phyloP scores from a whole-genome alignment of 2,329 filamentous ascomycete species.

The Claviceps quebecensis region DNA sequence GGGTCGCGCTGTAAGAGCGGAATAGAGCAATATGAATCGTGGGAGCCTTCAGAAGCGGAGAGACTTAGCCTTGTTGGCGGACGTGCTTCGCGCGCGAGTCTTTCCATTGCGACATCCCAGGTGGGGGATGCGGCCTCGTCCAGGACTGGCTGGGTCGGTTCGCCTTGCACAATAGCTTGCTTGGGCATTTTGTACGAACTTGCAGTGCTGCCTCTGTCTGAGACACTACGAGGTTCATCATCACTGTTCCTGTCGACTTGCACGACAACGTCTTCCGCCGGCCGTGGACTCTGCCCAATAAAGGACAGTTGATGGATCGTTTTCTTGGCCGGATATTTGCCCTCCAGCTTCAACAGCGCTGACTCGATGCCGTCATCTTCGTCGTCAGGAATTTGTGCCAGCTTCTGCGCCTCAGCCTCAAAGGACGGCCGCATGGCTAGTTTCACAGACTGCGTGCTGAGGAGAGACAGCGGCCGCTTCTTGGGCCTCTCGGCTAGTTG shows the following conservation, averaged over 20 bases:
- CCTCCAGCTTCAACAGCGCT: conserved; percentile 84
- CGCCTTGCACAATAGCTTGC: background rate
- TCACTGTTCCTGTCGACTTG: background rate
- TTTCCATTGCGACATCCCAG: conserved; percentile 6
- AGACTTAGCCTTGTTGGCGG: conserved; percentile 26
- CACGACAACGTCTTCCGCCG: background rate
- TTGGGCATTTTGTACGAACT: background rate
- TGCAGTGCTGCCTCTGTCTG: background rate
- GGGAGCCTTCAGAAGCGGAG: conserved; percentile 46
- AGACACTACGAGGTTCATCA: background rate
- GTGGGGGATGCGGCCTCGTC: background rate
- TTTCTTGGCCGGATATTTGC: conserved; percentile 52
- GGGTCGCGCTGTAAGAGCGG: conserved; percentile 60
- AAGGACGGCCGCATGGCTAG: conserved; percentile 61
- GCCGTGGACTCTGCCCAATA: conserved; percentile 9
- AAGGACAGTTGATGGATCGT: conserved; percentile 23
- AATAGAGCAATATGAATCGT: conserved; percentile 62
- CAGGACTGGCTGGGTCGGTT: conserved; percentile 3
- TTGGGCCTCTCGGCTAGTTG: conserved; percentile 38
- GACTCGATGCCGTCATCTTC: conserved; percentile 73
- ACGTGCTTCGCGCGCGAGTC: conserved; percentile 11
- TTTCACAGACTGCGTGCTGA: conserved; percentile 49
- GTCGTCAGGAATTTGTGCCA: conserved; percentile 81
- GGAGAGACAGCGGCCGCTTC: conserved; percentile 36
- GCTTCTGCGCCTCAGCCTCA: conserved; percentile 72